Percentiles rank a stretch among this genome's conserved stretches.
Evolutionary conservation across 331 rosid genomes (phyloP).

Genomic region (Malus hybrid): DNA sequence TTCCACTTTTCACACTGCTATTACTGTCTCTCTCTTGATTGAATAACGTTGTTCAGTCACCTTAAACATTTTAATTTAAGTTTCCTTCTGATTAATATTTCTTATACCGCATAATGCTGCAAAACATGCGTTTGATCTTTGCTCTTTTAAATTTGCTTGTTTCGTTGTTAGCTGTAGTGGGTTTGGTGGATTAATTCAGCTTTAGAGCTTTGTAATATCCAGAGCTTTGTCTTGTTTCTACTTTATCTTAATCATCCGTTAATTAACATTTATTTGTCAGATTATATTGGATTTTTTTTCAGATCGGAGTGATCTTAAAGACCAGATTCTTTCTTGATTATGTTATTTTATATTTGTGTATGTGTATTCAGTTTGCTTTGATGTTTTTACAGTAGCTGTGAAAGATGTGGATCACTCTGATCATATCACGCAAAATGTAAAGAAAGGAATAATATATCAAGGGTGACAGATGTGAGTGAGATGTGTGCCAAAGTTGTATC

Average conservation of each 20-base stretch:
- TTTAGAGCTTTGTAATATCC: background rate
- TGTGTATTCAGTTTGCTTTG: background rate
- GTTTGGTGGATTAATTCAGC: background rate
- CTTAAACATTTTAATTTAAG: background rate
- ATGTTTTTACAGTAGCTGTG: background rate
- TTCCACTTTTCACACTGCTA: background rate
- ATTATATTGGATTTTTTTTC: background rate
- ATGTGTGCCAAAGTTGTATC: background rate
- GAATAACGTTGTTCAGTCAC: background rate
- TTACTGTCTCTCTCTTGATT: background rate
- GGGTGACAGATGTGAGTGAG: constrained; percentile 1
- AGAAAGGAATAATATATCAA: background rate
- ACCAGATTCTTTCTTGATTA: background rate
- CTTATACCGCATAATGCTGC: background rate
- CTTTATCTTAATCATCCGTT: background rate
- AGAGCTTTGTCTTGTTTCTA: background rate
- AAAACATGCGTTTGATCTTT: background rate
- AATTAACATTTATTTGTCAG: background rate
- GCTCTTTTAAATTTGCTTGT: background rate
- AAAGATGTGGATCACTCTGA: background rate
- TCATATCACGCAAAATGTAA: background rate
- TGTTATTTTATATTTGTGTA: background rate
- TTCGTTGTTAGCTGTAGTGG: background rate
- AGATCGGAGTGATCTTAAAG: background rate
- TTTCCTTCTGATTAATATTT: background rate